A percentile compares a stretch with the other conserved stretches of the same genome.
Conservation (phyloP, 768 basidiomycete genomes). For the Rickenella mellea region DNA sequence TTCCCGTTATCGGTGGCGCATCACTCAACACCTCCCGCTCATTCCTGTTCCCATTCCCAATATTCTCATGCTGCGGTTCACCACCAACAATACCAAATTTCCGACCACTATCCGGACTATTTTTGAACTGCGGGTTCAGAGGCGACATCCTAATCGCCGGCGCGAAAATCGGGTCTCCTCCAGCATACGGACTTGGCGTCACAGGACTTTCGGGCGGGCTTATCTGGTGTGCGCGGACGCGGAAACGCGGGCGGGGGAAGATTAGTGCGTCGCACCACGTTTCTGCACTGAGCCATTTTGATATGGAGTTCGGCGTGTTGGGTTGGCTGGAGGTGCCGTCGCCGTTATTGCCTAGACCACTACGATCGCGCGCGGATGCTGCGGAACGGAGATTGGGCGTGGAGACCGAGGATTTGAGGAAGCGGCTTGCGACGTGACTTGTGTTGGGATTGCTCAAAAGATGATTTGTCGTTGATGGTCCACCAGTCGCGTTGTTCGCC, state of each 20-base stretch:
- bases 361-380: slow-evolving; percentile 4
- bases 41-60: no score
- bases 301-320: not conserved
- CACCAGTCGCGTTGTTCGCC: no score
- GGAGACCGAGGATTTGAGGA: slow-evolving; percentile 49
- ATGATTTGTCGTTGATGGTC: no score
- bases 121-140: no score
- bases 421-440: slow-evolving; percentile 15
- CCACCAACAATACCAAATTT: no score
- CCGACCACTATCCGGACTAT: no score
- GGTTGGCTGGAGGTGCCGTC: not conserved
- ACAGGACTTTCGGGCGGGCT: slow-evolving; percentile 41
- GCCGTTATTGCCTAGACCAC: not conserved
- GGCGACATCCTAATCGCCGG: no score
- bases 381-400: slow-evolving; percentile 49
- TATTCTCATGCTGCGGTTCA: no score
- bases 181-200: slow-evolving; percentile 14
- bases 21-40: no score
- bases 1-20: no score
- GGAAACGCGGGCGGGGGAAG: slow-evolving; percentile 68
- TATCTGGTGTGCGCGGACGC: slow-evolving; percentile 20
- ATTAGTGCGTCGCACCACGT: slow-evolving; percentile 77
- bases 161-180: not conserved
- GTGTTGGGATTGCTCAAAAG: not conserved
- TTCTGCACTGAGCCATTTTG: slow-evolving; percentile 56